Evolutionary conservation across 2,329 filamentous ascomycete species (phyloP), one percentile per base, ranked within the genome.

Genomic region (Fusarium sp.): DNA sequence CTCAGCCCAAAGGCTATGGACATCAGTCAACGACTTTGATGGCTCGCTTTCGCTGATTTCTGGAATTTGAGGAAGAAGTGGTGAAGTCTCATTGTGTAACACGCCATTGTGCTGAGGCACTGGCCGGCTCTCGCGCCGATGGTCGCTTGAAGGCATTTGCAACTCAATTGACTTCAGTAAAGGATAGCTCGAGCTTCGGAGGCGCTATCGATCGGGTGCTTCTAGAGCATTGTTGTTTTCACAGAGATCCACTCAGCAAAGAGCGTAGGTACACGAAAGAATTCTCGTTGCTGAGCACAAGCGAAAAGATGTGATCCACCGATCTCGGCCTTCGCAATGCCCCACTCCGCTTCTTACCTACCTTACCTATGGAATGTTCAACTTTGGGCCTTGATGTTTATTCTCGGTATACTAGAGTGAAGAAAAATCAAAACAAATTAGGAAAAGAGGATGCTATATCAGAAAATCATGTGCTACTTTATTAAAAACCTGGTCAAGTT

Each of bases 31-130:
- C 7, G 65, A 48, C 19, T 56, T 61, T 48, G 47, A n/a, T 6
- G 50, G 43, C 20, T 23, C 63, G 25, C 44, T 43, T 22, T 57
- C 30, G 43, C 37, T 53, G 43, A 47, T 44, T 37, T 62, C 65
- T 41, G 65, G 39, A 33, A 65, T 48, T 3, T 47, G 49, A 11
- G 65, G 44, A 52, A 68, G 65, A 44, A 68, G 32, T 27, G 65
- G 65, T 14, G 65, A 68, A 15, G 61, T 68, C 51, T 68, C 65
- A 30, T 69, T 32, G 32, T 68, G 56, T 32, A 68, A 57, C 44
- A 58, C 55, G 32, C 65, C 56, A 51, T 69, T 33, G 4, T 33
- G 47, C n/a, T 22, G 53, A 46, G 40, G 39, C 19, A 47, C 48
- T 50, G 46, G 54, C 15, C 43, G 65, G 11, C 53, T 44, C 46